phyloP scores from a whole-genome alignment of 345 rosid genomes.

The Aquilaria malaccensis region DNA sequence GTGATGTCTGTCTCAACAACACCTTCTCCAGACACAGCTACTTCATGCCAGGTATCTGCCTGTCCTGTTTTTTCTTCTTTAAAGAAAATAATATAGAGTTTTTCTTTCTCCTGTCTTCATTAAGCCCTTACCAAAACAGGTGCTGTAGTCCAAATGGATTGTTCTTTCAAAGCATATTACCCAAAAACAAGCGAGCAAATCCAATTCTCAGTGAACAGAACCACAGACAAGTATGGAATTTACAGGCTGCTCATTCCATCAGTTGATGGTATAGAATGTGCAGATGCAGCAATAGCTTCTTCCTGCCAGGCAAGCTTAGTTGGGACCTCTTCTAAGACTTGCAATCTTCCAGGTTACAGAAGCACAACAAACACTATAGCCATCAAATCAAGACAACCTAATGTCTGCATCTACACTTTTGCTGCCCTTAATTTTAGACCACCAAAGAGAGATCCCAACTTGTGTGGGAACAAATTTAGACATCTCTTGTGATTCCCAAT shows the following conservation, averaged over 20 bases:
- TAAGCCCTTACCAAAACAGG: slow-evolving; percentile 24
- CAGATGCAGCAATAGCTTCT: slow-evolving; percentile 45
- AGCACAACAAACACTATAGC: slow-evolving; percentile 57
- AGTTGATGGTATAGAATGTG: slow-evolving; percentile 58
- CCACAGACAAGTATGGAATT: slow-evolving; percentile 60
- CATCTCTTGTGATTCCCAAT: background rate
- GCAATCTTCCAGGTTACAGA: slow-evolving; percentile 69
- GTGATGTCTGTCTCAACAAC: slow-evolving; percentile 90
- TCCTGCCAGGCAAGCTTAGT: slow-evolving; percentile 65
- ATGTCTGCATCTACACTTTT: slow-evolving; percentile 65
- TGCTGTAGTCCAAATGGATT: slow-evolving; percentile 67
- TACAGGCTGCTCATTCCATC: slow-evolving; percentile 65
- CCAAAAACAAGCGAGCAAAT: slow-evolving; percentile 48
- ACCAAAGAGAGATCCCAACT: slow-evolving; percentile 37
- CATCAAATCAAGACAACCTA: slow-evolving; percentile 45
- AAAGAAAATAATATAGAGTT: too few relatives aligned
- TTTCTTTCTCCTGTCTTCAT: too few relatives aligned
- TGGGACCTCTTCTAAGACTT: slow-evolving; percentile 39
- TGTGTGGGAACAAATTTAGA: slow-evolving; percentile 35
- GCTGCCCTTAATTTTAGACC: slow-evolving; percentile 67
- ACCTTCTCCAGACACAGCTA: slow-evolving; percentile 83
- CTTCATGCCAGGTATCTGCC: slow-evolving; percentile 61
- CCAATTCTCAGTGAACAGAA: slow-evolving; percentile 68
- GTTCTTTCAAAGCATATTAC: slow-evolving; percentile 55
- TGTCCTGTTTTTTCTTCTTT: too few relatives aligned